Conservation (phyloP, 1,284 basidiomycete genomes). For the Trametes pubescens region DNA sequence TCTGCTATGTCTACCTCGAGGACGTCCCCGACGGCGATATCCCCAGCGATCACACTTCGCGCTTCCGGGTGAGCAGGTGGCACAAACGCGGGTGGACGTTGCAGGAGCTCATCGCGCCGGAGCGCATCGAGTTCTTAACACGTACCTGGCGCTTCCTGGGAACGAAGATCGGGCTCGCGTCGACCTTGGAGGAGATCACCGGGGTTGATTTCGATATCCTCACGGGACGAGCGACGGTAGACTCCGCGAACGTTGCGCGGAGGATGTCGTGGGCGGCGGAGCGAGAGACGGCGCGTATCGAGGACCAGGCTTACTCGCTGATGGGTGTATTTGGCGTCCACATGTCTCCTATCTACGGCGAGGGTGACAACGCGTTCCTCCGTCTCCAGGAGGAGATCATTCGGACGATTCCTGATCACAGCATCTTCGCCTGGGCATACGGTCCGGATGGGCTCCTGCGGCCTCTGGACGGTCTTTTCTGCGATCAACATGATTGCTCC, state of each 20-base stretch:
- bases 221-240: neutral
- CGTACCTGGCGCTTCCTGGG: constrained; percentile 10
- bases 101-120: constrained; percentile 17
- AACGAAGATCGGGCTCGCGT: constrained; percentile 9
- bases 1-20: constrained; percentile 3
- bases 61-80: neutral
- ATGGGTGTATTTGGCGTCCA: constrained; percentile 17
- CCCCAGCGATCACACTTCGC: neutral
- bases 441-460: neutral
- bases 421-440: constrained; percentile 9
- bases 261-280: constrained; percentile 22
- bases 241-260: constrained; percentile 7
- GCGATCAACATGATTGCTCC: neutral
- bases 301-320: constrained; percentile 19
- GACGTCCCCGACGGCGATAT: neutral
- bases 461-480: neutral
- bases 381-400: constrained; percentile 16
- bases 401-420: neutral
- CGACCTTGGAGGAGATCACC: constrained; percentile 7
- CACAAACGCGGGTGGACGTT: constrained; percentile 10
- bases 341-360: constrained; percentile 16
- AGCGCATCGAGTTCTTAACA: constrained; percentile 15
- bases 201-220: constrained; percentile 5
- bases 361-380: constrained; percentile 11
- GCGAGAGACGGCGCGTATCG: constrained; percentile 10